Evolutionary conservation across 495 filamentous ascomycete genomes (phyloP).

Genomic region (Lophiotrema nucula): DNA sequence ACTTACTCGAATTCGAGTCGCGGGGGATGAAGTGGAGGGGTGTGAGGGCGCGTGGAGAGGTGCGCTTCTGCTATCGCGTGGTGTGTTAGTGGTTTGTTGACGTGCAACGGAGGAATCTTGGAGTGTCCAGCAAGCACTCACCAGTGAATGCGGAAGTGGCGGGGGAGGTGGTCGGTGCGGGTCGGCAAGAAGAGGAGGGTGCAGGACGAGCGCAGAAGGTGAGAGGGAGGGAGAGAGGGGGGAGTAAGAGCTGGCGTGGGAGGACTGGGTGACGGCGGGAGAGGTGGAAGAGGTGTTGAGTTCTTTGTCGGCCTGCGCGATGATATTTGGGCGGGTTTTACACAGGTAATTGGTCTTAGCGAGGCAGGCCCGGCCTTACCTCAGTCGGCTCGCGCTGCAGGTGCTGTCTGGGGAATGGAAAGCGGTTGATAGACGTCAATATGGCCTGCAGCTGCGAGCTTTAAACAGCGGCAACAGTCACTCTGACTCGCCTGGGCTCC

Average conservation of each 20-base stretch:
- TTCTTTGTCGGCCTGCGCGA: not conserved
- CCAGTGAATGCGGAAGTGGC: slow-evolving; percentile 36
- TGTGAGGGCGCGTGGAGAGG: slow-evolving; percentile 17
- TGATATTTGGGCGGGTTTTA: slow-evolving; percentile 10
- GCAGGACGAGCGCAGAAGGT: slow-evolving; percentile 25
- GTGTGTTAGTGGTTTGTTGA: slow-evolving; percentile 18
- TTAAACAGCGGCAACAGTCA: too few species aligned
- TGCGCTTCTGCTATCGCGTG: slow-evolving; percentile 12
- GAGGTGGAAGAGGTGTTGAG: slow-evolving; percentile 4
- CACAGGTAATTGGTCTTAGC: slow-evolving; percentile 18
- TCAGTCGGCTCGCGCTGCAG: not conserved
- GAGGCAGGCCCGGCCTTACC: slow-evolving; percentile 21
- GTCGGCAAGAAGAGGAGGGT: slow-evolving; percentile 17
- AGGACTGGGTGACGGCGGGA: slow-evolving; percentile 22
- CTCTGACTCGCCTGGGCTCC: too few species aligned
- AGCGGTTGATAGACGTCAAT: too few species aligned
- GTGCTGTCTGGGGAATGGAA: not conserved
- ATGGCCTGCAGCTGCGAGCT: too few species aligned
- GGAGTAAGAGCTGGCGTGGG: slow-evolving; percentile 25
- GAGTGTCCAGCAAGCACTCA: slow-evolving; percentile 27
- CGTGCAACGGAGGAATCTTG: slow-evolving; percentile 32
- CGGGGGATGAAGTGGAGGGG: slow-evolving; percentile 17
- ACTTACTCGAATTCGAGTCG: slow-evolving; percentile 14
- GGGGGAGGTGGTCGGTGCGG: slow-evolving; percentile 34
- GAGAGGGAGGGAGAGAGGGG: slow-evolving; percentile 30